Evolutionary conservation across 2,329 filamentous ascomycete species (phyloP).

Genomic region (Ophiostoma tasmaniense): DNA sequence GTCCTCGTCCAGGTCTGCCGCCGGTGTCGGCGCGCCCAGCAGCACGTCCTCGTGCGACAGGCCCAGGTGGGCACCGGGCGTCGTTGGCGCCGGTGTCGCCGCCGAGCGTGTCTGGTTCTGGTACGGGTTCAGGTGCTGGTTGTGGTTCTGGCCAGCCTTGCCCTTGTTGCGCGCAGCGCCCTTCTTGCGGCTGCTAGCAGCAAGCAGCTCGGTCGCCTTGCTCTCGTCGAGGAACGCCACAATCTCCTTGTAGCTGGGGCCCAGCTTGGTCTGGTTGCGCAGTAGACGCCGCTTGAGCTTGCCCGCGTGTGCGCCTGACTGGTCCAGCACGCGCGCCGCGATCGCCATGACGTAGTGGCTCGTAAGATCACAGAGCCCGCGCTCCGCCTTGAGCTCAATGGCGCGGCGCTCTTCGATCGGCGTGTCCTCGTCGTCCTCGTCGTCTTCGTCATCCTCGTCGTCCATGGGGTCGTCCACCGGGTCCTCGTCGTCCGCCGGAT

Average conservation of each 20-base stretch:
- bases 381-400: slow-evolving; percentile 67
- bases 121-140: background rate
- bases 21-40: slow-evolving; percentile 20
- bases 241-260: slow-evolving; percentile 78
- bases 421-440: slow-evolving; percentile 46
- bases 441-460: slow-evolving; percentile 47
- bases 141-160: slow-evolving; percentile 23
- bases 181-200: slow-evolving; percentile 31
- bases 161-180: slow-evolving; percentile 30
- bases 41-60: slow-evolving; percentile 15
- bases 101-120: slow-evolving; percentile 21
- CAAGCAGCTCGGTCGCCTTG: slow-evolving; percentile 42
- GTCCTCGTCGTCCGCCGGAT: slow-evolving; percentile 63
- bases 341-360: slow-evolving; percentile 78
- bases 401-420: slow-evolving; percentile 54
- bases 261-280: slow-evolving; percentile 72
- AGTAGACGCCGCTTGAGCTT: slow-evolving; percentile 63
- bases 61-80: slow-evolving; percentile 4
- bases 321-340: slow-evolving; percentile 64
- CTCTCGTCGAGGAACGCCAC: slow-evolving; percentile 69
- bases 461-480: slow-evolving; percentile 57
- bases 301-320: slow-evolving; percentile 48
- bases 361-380: slow-evolving; percentile 75
- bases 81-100: background rate
- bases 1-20: slow-evolving; percentile 20